These are phyloP conservation scores for Harringtonia lauricola DNA, from an alignment of 2,329 filamentous ascomycete species.

Conservation along the genomic window DNA sequence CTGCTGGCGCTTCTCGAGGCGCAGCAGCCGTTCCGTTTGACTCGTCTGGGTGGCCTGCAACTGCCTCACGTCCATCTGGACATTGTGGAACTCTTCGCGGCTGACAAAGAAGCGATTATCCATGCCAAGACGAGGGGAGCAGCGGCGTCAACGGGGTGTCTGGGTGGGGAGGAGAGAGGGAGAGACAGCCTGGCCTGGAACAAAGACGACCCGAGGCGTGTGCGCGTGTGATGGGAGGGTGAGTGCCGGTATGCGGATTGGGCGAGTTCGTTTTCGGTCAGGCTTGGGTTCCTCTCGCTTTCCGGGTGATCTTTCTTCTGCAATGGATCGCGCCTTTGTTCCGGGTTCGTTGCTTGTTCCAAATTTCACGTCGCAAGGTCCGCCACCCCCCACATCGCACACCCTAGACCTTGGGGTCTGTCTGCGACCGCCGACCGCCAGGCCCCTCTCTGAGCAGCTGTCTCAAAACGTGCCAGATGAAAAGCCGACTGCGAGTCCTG, in stretches of 20 bases:
- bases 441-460: not conserved
- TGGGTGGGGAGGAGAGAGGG: not conserved
- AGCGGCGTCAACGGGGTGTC: not conserved
- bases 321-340: too few species aligned
- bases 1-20: slow-evolving; percentile 55
- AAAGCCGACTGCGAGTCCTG: too few species aligned
- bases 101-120: slow-evolving; percentile 49
- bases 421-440: slow-evolving; percentile 11
- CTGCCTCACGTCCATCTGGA: slow-evolving; percentile 62
- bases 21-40: slow-evolving; percentile 49
- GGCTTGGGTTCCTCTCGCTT: not conserved
- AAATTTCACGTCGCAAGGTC: slow-evolving; percentile 20
- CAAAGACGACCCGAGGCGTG: not conserved
- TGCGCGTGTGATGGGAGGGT: too few species aligned
- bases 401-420: slow-evolving; percentile 20
- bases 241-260: too few species aligned
- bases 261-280: not conserved
- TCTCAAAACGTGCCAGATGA: not conserved
- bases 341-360: not conserved
- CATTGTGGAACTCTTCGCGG: slow-evolving; percentile 54
- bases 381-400: slow-evolving; percentile 35
- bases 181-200: not conserved
- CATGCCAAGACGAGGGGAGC: slow-evolving; percentile 35
- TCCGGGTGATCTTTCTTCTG: too few species aligned
- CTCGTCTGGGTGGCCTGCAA: slow-evolving; percentile 51